Evolutionary conservation across 1,284 basidiomycete species (phyloP).

Genomic region (Stygiomarasmius scandens): DNA sequence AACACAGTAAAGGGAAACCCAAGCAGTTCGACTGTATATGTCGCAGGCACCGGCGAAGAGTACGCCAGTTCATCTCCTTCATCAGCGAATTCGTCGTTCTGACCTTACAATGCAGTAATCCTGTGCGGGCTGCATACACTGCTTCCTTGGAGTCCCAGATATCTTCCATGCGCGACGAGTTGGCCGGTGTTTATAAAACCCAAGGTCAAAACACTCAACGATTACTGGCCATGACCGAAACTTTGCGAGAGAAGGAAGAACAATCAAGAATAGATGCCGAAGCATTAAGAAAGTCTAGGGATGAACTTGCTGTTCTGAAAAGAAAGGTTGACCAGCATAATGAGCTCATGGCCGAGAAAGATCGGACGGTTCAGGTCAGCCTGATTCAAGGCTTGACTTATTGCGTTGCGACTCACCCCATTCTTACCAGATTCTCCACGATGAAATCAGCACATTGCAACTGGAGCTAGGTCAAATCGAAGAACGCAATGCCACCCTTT

Average conservation of each 20-base stretch:
- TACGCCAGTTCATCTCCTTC: conserved; percentile 37
- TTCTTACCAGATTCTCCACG: conserved; percentile 88
- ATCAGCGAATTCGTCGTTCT: conserved; percentile 13
- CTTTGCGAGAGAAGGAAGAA: conserved; percentile 90
- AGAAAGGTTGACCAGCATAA: conserved; percentile 84
- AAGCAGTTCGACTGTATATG: conserved; percentile 62
- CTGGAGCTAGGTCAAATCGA: conserved; percentile 90
- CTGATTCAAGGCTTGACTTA: conserved; percentile 4
- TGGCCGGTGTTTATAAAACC: conserved; percentile 93
- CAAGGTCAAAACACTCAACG: conserved; percentile 96
- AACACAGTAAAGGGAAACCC: conserved; percentile 69
- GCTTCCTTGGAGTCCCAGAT: conserved; percentile 92
- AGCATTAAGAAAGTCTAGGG: conserved; percentile 67
- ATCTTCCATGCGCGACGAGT: conserved; percentile 85
- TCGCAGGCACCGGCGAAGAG: conserved; percentile 75
- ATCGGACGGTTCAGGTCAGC: conserved; percentile 80
- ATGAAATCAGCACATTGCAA: conserved; percentile 89
- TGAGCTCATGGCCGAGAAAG: conserved; percentile 86
- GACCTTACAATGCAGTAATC: conserved; percentile 54
- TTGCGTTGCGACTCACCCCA: no score
- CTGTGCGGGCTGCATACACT: conserved; percentile 85
- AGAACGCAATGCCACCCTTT: conserved; percentile 82
- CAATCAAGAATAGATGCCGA: conserved; percentile 77
- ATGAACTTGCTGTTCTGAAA: conserved; percentile 71
- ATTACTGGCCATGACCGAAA: conserved; percentile 91